These are phyloP conservation scores for Ampelomyces quisqualis DNA, from an alignment of 2,329 filamentous ascomycete species.

Conservation along the genomic window DNA sequence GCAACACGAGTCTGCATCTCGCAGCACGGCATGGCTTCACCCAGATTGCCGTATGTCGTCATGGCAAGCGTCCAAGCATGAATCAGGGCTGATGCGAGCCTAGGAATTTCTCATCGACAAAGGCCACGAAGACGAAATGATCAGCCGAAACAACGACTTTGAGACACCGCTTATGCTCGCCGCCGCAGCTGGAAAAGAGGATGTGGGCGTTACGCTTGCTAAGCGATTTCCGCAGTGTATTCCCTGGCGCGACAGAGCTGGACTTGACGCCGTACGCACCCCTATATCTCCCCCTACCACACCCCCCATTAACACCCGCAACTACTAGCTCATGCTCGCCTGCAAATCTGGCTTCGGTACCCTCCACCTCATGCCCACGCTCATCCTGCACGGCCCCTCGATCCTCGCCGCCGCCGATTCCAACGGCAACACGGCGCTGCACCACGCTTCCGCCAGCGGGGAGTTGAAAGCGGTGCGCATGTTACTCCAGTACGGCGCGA, in stretches of 20 bases:
- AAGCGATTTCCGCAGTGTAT: conserved; percentile 64
- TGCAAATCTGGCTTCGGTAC: conserved; percentile 43
- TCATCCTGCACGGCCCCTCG: conserved; percentile 36
- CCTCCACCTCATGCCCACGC: conserved; percentile 47
- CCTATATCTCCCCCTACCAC: no score
- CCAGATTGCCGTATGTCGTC: conserved; percentile 59
- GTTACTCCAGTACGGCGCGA: conserved; percentile 74
- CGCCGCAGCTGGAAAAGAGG: conserved; percentile 66
- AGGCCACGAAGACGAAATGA: conserved; percentile 71
- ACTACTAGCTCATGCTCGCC: conserved; percentile 43
- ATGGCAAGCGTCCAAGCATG: not conserved
- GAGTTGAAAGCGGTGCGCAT: conserved; percentile 76
- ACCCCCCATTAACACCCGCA: not conserved
- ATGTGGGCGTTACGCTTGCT: conserved; percentile 71
- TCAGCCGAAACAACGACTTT: conserved; percentile 75
- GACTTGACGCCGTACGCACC: conserved; percentile 69
- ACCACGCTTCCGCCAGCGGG: conserved; percentile 81
- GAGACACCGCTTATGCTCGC: conserved; percentile 84
- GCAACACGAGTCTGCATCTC: conserved; percentile 82
- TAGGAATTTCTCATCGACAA: conserved; percentile 68
- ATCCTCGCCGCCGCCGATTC: conserved; percentile 54
- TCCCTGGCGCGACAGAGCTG: conserved; percentile 63
- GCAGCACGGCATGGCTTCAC: conserved; percentile 72
- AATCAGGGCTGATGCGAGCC: conserved; percentile 6
- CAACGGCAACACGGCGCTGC: conserved; percentile 81